Percentiles rank a stretch among this genome's conserved stretches.
Conservation (phyloP, 176 grass and related monocot species). For the Eleusine indica region DNA sequence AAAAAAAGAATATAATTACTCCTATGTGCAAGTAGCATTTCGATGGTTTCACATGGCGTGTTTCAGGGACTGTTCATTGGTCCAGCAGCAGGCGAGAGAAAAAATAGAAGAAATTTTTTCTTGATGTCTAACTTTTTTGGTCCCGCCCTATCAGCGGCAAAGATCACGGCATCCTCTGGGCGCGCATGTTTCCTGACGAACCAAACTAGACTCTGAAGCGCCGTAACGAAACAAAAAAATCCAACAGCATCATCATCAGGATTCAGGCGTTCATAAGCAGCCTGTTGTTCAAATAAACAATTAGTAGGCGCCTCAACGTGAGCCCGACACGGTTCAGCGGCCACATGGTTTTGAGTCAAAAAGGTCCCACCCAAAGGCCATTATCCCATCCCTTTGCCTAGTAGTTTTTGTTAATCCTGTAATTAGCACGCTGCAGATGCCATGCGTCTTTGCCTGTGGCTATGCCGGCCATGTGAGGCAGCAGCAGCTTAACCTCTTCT, state of each 20-base stretch:
- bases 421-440: not conserved
- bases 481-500: not conserved
- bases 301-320: not conserved
- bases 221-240: no score
- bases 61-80: no score
- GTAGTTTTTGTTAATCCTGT: not conserved
- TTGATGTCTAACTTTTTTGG: no score
- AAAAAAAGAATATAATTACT: no score
- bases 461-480: not conserved
- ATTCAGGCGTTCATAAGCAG: no score
- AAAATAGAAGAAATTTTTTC: no score
- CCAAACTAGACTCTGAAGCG: not conserved
- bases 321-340: constrained; percentile 26
- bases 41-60: no score
- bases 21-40: no score
- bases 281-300: not conserved
- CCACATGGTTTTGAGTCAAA: constrained; percentile 27
- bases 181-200: not conserved
- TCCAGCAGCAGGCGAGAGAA: no score
- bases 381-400: not conserved
- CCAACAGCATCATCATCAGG: not conserved
- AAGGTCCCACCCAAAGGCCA: not conserved
- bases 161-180: not conserved
- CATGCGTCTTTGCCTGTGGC: not conserved
- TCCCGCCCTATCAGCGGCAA: not conserved